Evolutionary conservation across 176 grass and related monocot species (phyloP), one percentile per base, ranked within the genome.

Genomic region (Ampelocalamus luodianensis): DNA sequence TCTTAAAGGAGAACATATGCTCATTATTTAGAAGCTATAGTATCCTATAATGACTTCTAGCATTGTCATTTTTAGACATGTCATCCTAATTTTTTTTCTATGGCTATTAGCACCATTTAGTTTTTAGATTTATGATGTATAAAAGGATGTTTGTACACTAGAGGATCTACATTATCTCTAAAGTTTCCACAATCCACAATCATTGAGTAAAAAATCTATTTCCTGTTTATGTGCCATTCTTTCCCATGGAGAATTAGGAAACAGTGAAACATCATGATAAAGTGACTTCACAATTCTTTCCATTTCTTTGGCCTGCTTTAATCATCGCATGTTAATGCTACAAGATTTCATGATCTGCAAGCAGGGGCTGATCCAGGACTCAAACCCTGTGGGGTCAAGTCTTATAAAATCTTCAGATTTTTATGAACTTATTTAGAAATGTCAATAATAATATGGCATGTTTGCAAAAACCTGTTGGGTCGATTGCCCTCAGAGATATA

Each of bases 111-210:
- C 38, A 72, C 38, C 40, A 5, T 49, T 20, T n/a, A 23, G 17
- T 29, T 79, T 72, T 72, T 43, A 60, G 26, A 62, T 72, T n/a
- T 82, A 18, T n/a, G 42, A 73, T 83, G 17, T 27, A 60, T 56
- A 45, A 3, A 69, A 3, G 29, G 48, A 7, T 56, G 20, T 56
- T 55, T n/a, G 54, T 18, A 56, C 8, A 24, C 13, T 82, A n/a
- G 38, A 71, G 8, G 17, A 44, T 72, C 51, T 71, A 32, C 20
- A n/a, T 48, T 34, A 50, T 74, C 42, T 37, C 17, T 62, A 17
- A 12, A 72, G 5, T 60, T 76, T 75, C 39, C 15, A 69, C 61
- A 77, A 69, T 60, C 22, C 40, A 36, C 12, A 29, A 6, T 71
- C 16, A 29, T 51, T 22, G 13, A 65, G 32, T 73, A 65, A 50